Percentiles rank a stretch among this genome's conserved stretches.
These are phyloP conservation scores for Aspergillus neotritici DNA, from an alignment of 2,329 filamentous ascomycete species.

Conservation along the genomic window DNA sequence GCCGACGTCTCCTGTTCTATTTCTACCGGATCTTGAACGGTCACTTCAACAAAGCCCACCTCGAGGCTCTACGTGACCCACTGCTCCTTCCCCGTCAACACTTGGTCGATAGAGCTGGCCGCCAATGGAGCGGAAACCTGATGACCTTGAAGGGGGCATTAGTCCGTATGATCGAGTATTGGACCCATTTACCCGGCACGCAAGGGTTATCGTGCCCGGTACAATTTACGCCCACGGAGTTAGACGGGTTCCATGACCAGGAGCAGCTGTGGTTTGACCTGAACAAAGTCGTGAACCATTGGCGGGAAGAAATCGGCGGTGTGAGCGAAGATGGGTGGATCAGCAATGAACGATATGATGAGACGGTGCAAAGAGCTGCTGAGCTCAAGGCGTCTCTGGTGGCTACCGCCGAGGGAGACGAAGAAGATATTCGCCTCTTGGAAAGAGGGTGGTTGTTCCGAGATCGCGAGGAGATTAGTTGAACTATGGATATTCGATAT, in stretches of 20 bases:
- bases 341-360: conserved; percentile 10
- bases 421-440: conserved; percentile 7
- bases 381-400: conserved; percentile 9
- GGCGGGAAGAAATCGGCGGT: conserved; percentile 9
- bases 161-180: conserved; percentile 13
- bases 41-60: conserved; percentile 17
- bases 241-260: conserved; percentile 3
- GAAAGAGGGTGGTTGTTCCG: conserved; percentile 13
- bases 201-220: conserved; percentile 3
- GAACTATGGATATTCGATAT: no score
- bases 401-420: conserved; percentile 2
- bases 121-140: conserved; percentile 19
- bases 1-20: conserved; percentile 12
- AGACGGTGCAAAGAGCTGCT: conserved; percentile 4
- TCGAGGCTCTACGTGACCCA: conserved; percentile 15
- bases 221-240: conserved; percentile 1
- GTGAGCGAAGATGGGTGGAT: conserved; percentile 11
- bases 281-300: conserved; percentile 4
- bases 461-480: conserved; percentile 12
- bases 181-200: conserved; percentile 4
- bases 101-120: conserved; percentile 17
- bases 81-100: conserved; percentile 14
- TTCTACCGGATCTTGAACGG: conserved; percentile 20
- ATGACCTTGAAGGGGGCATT: conserved; percentile 19
- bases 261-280: conserved; percentile 9